Evolutionary conservation across 108 stramenopile species (phyloP).

Genomic region (Pseudonitzschia delicatissima): DNA sequence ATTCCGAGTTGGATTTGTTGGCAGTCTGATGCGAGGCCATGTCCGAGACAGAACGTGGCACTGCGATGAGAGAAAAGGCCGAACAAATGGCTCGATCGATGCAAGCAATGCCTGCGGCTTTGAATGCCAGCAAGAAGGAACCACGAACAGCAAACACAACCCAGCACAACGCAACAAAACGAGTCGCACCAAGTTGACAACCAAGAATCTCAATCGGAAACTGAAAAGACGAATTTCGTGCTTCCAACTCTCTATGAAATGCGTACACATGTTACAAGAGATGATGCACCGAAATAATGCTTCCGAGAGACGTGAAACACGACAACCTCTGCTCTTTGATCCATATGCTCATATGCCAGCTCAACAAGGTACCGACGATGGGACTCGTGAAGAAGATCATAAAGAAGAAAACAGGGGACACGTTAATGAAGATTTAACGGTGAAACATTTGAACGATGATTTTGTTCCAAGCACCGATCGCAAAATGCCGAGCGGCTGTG

Average conservation of each 20-base stretch:
- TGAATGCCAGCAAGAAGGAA: slow-evolving; percentile 2
- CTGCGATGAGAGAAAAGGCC: slow-evolving; percentile 26
- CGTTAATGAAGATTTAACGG: not conserved
- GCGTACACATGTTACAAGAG: slow-evolving; percentile 21
- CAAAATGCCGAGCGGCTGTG: slow-evolving; percentile 61
- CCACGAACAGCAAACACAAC: not conserved
- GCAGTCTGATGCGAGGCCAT: slow-evolving; percentile 49
- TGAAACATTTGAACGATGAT: not conserved
- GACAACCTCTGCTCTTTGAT: slow-evolving; percentile 18
- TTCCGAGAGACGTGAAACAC: not conserved
- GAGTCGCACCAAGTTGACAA: not conserved
- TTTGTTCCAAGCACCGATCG: not conserved
- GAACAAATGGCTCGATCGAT: slow-evolving; percentile 35
- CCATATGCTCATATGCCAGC: slow-evolving; percentile 51
- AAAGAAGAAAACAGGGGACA: slow-evolving; percentile 7
- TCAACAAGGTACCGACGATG: not conserved
- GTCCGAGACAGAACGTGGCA: slow-evolving; percentile 1
- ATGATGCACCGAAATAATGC: not conserved
- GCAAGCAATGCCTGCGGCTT: slow-evolving; percentile 9
- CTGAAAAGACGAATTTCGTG: slow-evolving; percentile 2
- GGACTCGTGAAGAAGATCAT: slow-evolving; percentile 12
- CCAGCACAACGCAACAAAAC: not conserved
- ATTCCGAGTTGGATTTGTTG: slow-evolving; percentile 65
- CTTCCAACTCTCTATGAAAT: slow-evolving; percentile 33
- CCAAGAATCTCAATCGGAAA: slow-evolving; percentile 1